Evolutionary conservation across 306 rosid species (phyloP).

Genomic region (Cicer cuneatum): DNA sequence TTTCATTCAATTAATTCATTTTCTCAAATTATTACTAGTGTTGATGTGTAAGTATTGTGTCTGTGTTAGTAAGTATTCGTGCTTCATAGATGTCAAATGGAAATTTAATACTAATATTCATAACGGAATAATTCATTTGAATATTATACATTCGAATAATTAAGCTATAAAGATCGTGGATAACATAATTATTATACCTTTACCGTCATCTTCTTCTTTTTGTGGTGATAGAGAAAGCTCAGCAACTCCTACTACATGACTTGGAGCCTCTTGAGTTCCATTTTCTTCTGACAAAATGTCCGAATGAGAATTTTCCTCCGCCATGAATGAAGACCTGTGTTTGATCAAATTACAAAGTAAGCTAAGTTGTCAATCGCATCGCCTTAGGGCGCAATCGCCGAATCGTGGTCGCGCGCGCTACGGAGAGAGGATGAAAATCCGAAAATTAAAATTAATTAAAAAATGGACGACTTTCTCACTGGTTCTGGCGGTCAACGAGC

Average conservation of each 20-base stretch:
- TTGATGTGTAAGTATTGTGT: too few relatives aligned
- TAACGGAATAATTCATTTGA: slow-evolving; percentile 4
- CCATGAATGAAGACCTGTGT: slow-evolving; percentile 54
- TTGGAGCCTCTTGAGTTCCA: slow-evolving; percentile 55
- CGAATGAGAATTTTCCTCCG: slow-evolving; percentile 51
- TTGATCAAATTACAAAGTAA: slow-evolving; percentile 4
- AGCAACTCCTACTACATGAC: slow-evolving; percentile 44
- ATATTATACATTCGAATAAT: neutral
- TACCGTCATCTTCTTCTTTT: slow-evolving; percentile 61
- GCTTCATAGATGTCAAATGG: neutral
- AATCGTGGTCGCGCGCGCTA: neutral
- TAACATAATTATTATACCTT: slow-evolving; percentile 52
- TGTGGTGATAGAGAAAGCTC: slow-evolving; percentile 53
- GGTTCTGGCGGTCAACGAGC: neutral
- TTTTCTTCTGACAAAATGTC: slow-evolving; percentile 50
- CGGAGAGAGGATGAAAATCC: neutral
- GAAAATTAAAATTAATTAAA: neutral
- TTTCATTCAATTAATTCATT: too few relatives aligned
- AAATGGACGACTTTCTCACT: neutral
- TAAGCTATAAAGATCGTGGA: neutral
- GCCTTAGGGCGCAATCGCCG: neutral
- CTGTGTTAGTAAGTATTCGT: too few relatives aligned
- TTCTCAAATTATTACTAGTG: too few relatives aligned
- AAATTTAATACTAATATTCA: slow-evolving; percentile 6
- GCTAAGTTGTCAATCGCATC: neutral